phyloP scores from a whole-genome alignment of 345 rosid genomes.

The Ricinus communis region DNA sequence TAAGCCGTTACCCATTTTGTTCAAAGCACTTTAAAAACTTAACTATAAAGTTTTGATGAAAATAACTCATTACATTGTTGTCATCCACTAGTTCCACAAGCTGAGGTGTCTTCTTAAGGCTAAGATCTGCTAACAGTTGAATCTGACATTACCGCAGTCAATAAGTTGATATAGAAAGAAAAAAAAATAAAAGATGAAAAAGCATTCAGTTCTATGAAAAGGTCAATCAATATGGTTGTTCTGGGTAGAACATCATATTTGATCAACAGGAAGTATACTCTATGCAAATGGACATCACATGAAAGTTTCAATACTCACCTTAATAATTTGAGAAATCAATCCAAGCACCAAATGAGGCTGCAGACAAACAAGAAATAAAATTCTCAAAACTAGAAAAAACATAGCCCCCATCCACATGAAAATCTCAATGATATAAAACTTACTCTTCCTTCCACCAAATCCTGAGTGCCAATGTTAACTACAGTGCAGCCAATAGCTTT shows the following conservation, averaged over 20 bases:
- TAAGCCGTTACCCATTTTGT: neutral
- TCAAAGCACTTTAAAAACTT: neutral
- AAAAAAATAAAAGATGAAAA: neutral
- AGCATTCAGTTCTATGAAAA: neutral
- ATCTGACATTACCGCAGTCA: constrained; percentile 46
- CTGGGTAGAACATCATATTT: neutral
- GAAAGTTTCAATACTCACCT: constrained; percentile 46
- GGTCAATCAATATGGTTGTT: neutral
- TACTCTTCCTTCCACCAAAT: constrained; percentile 89
- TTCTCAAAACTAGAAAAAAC: constrained; percentile 3
- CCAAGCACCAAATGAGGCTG: constrained; percentile 91
- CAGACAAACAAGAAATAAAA: constrained; percentile 26
- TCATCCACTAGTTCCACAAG: constrained; percentile 90
- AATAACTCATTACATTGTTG: constrained; percentile 48
- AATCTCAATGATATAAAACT: constrained; percentile 30
- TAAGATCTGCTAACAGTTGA: constrained; percentile 85
- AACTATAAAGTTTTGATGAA: neutral
- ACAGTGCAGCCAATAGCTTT: constrained; percentile 90
- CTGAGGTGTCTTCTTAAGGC: constrained; percentile 92
- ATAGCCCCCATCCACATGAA: constrained; percentile 8
- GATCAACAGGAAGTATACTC: neutral
- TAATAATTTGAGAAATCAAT: constrained; percentile 89
- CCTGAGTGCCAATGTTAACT: constrained; percentile 82
- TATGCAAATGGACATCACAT: neutral
- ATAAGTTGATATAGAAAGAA: neutral